Conservation (phyloP, 768 basidiomycete species). For the Ramaria rubella region DNA sequence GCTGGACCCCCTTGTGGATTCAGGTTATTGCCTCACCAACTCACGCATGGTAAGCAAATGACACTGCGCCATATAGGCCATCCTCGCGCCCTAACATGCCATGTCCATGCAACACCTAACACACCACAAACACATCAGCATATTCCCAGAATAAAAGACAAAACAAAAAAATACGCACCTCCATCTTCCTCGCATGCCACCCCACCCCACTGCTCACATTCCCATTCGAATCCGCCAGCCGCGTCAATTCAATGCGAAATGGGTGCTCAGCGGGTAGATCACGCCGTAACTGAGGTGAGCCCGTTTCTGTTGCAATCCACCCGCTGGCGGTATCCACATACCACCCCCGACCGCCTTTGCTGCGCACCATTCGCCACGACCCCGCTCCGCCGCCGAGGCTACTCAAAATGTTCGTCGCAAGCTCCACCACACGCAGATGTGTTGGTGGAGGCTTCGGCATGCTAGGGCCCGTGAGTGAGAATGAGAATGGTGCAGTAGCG, state of each 20-base stretch:
- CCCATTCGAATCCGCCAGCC: slow-evolving; percentile 73
- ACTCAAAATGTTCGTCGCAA: slow-evolving; percentile 63
- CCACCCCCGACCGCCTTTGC: slow-evolving; percentile 93
- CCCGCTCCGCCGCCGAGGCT: slow-evolving; percentile 73
- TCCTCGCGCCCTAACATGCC: slow-evolving; percentile 91
- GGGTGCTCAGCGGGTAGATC: slow-evolving; percentile 58
- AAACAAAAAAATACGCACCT: slow-evolving; percentile 48
- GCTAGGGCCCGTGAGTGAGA: slow-evolving; percentile 37
- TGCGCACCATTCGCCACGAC: slow-evolving; percentile 82
- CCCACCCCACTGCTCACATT: slow-evolving; percentile 89
- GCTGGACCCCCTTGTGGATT: no score
- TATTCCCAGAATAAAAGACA: neutral
- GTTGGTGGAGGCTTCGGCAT: slow-evolving; percentile 48
- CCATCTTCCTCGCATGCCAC: slow-evolving; percentile 97
- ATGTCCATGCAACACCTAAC: slow-evolving; percentile 74
- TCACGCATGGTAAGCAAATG: slow-evolving; percentile 90
- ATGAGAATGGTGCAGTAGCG: slow-evolving; percentile 70
- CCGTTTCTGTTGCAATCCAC: slow-evolving; percentile 56
- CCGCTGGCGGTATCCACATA: slow-evolving; percentile 85
- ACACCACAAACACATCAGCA: slow-evolving; percentile 5
- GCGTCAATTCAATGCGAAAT: slow-evolving; percentile 62
- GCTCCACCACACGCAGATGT: slow-evolving; percentile 78
- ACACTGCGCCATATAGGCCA: slow-evolving; percentile 89
- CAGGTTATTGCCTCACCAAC: no score
- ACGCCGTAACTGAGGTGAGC: slow-evolving; percentile 41